phyloP scores from a whole-genome alignment of 108 stramenopile genomes.

The Cylindrotheca fusiformis region DNA sequence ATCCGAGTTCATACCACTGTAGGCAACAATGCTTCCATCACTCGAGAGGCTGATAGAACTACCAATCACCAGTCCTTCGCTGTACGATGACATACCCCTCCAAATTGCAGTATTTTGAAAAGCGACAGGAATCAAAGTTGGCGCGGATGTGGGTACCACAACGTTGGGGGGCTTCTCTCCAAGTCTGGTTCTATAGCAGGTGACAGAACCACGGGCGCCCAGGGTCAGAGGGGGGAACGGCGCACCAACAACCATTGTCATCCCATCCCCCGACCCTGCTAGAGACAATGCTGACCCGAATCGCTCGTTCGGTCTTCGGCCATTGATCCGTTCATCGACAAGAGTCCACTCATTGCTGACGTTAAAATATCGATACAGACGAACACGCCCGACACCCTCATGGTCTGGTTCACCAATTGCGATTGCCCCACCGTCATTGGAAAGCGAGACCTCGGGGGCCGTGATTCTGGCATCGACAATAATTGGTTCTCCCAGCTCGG shows the following conservation, averaged over 20 bases:
- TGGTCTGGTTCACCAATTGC: background rate
- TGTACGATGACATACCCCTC: background rate
- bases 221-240: background rate
- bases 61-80: background rate
- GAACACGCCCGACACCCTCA: background rate
- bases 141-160: background rate
- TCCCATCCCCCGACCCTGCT: background rate
- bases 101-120: slow-evolving; percentile 1
- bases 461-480: too few relatives aligned
- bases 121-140: background rate
- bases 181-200: background rate
- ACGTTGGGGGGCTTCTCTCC: background rate
- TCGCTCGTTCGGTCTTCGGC: background rate
- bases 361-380: background rate
- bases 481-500: too few relatives aligned
- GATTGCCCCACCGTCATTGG: background rate
- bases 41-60: background rate
- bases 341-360: background rate
- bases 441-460: background rate
- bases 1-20: slow-evolving; percentile 20
- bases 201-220: background rate
- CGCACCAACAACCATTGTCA: background rate
- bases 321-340: background rate
- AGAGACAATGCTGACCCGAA: background rate
- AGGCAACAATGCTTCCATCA: background rate